phyloP scores from a whole-genome alignment of 2,329 filamentous ascomycete species.

The Aspergillus quadrilineatus region DNA sequence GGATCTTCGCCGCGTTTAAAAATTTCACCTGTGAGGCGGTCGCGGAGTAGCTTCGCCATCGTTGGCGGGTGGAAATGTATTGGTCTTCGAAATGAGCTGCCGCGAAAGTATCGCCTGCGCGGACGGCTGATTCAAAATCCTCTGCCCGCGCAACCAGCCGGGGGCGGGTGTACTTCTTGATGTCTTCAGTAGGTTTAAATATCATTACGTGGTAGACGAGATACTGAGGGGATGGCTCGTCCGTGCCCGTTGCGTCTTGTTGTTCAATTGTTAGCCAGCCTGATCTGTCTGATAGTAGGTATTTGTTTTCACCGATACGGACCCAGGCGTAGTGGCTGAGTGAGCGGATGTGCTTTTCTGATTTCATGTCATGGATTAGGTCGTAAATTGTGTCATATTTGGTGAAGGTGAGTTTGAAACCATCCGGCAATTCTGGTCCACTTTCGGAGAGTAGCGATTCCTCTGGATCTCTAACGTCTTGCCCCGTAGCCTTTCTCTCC shows the following conservation, averaged over 20 bases:
- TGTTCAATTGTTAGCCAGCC: slow-evolving; percentile 60
- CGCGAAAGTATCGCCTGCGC: slow-evolving; percentile 81
- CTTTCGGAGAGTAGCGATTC: slow-evolving; percentile 4
- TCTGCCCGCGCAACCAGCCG: slow-evolving; percentile 64
- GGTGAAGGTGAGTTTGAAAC: slow-evolving; percentile 69
- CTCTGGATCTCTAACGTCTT: slow-evolving; percentile 32
- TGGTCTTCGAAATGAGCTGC: slow-evolving; percentile 62
- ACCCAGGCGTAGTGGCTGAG: slow-evolving; percentile 83
- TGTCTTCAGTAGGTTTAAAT: slow-evolving; percentile 29
- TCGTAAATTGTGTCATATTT: slow-evolving; percentile 93
- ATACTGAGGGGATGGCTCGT: slow-evolving; percentile 22
- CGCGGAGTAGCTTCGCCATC: slow-evolving; percentile 70
- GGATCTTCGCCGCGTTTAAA: slow-evolving; percentile 40
- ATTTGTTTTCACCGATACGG: slow-evolving; percentile 66
- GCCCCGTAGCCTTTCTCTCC: slow-evolving; percentile 41
- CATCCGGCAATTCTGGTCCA: slow-evolving; percentile 25
- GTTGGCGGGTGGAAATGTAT: slow-evolving; percentile 65
- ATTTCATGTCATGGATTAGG: slow-evolving; percentile 76
- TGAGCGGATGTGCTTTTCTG: slow-evolving; percentile 73
- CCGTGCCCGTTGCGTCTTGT: background rate
- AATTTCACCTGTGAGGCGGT: slow-evolving; percentile 49
- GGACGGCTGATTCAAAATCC: slow-evolving; percentile 73
- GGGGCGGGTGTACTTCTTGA: slow-evolving; percentile 65
- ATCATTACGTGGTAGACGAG: slow-evolving; percentile 36
- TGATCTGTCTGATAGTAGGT: slow-evolving; percentile 65